phyloP scores from a whole-genome alignment of 345 rosid genomes.

The Sonneratia caseolaris region DNA sequence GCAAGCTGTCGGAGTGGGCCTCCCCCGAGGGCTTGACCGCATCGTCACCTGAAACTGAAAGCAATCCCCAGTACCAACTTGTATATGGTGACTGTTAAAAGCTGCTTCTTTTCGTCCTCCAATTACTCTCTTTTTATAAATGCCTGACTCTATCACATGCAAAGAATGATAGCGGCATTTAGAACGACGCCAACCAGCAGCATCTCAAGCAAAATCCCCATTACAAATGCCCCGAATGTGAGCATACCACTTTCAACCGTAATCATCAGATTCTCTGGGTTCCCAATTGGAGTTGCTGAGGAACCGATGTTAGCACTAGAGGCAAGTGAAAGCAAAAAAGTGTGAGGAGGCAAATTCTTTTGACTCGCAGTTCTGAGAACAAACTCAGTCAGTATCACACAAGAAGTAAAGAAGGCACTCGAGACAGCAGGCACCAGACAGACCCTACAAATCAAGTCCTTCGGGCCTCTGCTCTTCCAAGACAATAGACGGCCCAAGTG shows the following conservation, averaged over 20 bases:
- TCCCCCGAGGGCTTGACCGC: conserved; percentile 25
- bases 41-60: conserved; percentile 52
- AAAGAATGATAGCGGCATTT: conserved; percentile 46
- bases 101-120: too few species aligned
- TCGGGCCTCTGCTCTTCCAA: conserved; percentile 65
- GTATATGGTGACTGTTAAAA: too few species aligned
- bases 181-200: conserved; percentile 42
- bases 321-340: conserved; percentile 72
- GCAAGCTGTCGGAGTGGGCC: conserved; percentile 22
- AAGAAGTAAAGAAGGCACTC: conserved; percentile 71
- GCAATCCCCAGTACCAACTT: conserved; percentile 30
- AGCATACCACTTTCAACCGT: conserved; percentile 54
- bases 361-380: conserved; percentile 71
- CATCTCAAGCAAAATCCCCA: conserved; percentile 64
- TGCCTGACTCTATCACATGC: conserved; percentile 24
- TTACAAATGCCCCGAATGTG: conserved; percentile 47
- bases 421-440: conserved; percentile 67
- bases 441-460: conserved; percentile 58
- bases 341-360: conserved; percentile 71
- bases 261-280: conserved; percentile 77
- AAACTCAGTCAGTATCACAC: conserved; percentile 75
- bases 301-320: conserved; percentile 86
- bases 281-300: conserved; percentile 80
- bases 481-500: conserved; percentile 61
- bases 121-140: too few species aligned